Base-by-base conservation (phyloP, 495 filamentous ascomycete species). In the Lepraria neglecta region DNA sequence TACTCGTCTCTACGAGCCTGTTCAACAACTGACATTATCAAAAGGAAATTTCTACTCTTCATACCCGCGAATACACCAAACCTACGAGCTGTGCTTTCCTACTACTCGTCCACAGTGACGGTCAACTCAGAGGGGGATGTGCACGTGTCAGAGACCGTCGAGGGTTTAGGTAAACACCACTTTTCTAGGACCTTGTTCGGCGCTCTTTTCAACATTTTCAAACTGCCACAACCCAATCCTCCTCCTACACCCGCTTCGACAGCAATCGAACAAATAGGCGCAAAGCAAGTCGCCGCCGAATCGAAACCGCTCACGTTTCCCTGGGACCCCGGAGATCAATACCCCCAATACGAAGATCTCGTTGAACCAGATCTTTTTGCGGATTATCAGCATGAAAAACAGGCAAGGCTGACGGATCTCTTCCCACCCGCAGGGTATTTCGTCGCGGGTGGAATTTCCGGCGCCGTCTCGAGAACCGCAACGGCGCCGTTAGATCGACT, bases 401-500 rank as follows among this genome's bases (percentile, higher is more conserved):
- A 52, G 30, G 47, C 65, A 51, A 66, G 69, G 73, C 79, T 87
- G 79, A 87, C 83, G 71, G 78, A 80, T 68, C 80, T 80, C 72
- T 77, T 83, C 71, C 83, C 82, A 68, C 76, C 81, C 78, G 71
- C 89, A 96, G 92, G 92, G 78, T 98, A 98, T 76, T 98, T 98
- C 74, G 73, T 92, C 77, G 95, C 95, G 65, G 94, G 94, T 73
- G 94, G 90, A 65, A 76, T 96, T 58, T 91, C 94, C 64, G 94
- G 94, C 61, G 91, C 87, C 68, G 85, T 95, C 58, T 97, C 92
- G 61, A 84, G 94, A 63, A 96, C 94, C 71, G 84, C 89, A 59
- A 98, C 94, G 46, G 94, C 94, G 21, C 94, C 94, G 54, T 84
- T 98, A 73, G 94, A 98, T 75, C 91, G 94, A 66, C 82, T 98